Evolutionary conservation across 805 yeast species (phyloP).

Genomic region (Saccharomycopsis fermentans): DNA sequence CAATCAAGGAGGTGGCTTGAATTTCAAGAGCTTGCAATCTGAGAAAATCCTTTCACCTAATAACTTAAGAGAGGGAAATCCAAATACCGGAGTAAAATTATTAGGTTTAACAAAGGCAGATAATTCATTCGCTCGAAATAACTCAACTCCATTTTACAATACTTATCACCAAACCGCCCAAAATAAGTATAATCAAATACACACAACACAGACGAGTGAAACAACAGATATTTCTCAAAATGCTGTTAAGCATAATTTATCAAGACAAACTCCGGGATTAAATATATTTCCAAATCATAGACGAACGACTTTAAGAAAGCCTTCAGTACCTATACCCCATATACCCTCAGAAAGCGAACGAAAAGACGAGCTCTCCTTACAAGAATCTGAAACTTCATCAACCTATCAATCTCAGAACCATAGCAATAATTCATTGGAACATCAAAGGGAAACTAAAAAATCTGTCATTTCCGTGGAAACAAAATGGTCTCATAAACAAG

Average conservation of each 20-base stretch:
- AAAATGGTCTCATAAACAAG: background rate
- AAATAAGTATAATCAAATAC: background rate
- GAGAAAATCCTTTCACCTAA: no score
- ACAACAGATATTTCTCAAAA: background rate
- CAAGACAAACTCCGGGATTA: background rate
- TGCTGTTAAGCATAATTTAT: background rate
- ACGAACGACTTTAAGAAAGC: background rate
- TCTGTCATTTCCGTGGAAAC: background rate
- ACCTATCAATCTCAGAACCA: background rate
- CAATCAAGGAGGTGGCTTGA: no score
- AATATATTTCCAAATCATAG: background rate
- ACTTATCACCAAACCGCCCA: background rate
- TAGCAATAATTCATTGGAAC: background rate
- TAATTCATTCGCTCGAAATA: background rate
- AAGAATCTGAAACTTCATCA: background rate
- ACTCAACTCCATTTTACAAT: background rate
- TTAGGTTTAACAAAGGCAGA: background rate
- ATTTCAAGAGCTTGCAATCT: background rate
- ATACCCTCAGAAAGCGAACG: background rate
- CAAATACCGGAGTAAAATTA: background rate
- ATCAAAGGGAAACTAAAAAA: background rate
- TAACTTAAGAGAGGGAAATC: background rate
- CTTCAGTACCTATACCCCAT: background rate
- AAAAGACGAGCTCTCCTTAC: background rate
- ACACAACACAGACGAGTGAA: background rate